Base-by-base conservation (phyloP, 2,329 filamentous ascomycete species). In the Paecilomyces sp. region DNA sequence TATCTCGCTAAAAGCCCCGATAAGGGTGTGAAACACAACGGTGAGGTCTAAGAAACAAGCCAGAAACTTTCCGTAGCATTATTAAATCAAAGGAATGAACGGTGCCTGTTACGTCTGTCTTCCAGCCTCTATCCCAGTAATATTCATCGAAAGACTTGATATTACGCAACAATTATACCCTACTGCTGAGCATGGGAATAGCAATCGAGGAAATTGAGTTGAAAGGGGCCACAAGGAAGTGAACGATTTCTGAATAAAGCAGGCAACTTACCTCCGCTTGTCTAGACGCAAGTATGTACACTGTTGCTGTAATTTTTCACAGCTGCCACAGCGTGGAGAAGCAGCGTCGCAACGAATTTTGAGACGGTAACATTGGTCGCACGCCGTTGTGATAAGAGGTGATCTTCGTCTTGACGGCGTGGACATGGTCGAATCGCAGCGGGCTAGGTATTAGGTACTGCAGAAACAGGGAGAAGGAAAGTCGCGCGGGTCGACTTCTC, bases 321-420 rank as follows among this genome's bases (percentile, higher is more conserved):
- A 61, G 55, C 57, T 64, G 55, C 61, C 54, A 47, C 62, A 64
- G 2, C 54, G 25, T 4, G 62, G 62, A 22, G 58, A 62, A 47
- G 59, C 59, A 18, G 58, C 61, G 59, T 64, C 57, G 56, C 62
- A 64, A 22, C 62, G 60, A 22, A 64, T 61, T 52, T 62, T 64
- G 34, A 64, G 57, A 15, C 62, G 58, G 15, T 60, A 60, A 25
- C 62, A 62, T 15, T 64, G 60, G 50, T 64, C 62, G 41, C 62
- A 64, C 7, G 62, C 61, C 31, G 57, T 62, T 22, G 61, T 59
- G 50, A 57, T 53, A 55, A 59, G 61, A 33, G 57, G 33, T n/a
- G 57, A 30, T 54, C 57, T 59, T 53, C 57, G 57, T 33, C 33
- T n/a, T 28, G 34, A 53, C 51, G 54, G 58, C 53, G 8, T 55